Conservation (phyloP, 1,284 basidiomycete species). For the Singerocomus rubriflavus region DNA sequence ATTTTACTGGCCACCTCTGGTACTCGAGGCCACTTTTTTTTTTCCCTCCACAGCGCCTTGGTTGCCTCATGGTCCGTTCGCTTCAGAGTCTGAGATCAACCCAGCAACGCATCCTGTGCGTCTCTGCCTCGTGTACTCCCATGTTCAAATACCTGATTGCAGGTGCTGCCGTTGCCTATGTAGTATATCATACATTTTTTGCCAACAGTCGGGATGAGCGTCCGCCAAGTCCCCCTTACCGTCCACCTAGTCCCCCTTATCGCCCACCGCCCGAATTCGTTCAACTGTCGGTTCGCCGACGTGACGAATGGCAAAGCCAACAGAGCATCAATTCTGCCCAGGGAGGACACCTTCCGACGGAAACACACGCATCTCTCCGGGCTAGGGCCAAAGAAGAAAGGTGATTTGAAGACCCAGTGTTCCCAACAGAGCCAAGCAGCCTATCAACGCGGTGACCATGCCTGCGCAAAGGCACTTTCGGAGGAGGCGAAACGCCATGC, state of each 20-base stretch:
- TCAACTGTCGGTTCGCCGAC: constrained; percentile 2
- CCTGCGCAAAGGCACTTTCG: constrained; percentile 79
- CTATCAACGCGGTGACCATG: constrained; percentile 70
- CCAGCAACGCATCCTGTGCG: constrained; percentile 6
- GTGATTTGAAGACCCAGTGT: constrained; percentile 65
- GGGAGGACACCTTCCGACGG: constrained; percentile 9
- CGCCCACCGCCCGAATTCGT: background rate
- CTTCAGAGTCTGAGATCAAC: background rate
- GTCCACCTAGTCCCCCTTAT: no score
- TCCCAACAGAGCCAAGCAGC: constrained; percentile 65
- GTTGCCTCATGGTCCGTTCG: background rate
- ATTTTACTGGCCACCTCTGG: background rate
- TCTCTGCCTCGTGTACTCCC: background rate
- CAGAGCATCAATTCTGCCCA: background rate
- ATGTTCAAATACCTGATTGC: constrained; percentile 19
- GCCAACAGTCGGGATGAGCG: constrained; percentile 11
- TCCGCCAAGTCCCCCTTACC: background rate
- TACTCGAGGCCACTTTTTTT: background rate
- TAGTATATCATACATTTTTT: constrained; percentile 9
- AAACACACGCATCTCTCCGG: constrained; percentile 64
- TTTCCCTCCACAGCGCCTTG: background rate
- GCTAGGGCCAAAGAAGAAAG: constrained; percentile 67
- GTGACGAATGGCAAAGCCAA: constrained; percentile 6
- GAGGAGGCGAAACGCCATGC: constrained; percentile 82
- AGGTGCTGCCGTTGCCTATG: constrained; percentile 8